Percentiles rank a stretch among this genome's conserved stretches.
These are phyloP conservation scores for Apiospora pterosperma DNA, from an alignment of 2,329 filamentous ascomycete species.

Conservation along the genomic window DNA sequence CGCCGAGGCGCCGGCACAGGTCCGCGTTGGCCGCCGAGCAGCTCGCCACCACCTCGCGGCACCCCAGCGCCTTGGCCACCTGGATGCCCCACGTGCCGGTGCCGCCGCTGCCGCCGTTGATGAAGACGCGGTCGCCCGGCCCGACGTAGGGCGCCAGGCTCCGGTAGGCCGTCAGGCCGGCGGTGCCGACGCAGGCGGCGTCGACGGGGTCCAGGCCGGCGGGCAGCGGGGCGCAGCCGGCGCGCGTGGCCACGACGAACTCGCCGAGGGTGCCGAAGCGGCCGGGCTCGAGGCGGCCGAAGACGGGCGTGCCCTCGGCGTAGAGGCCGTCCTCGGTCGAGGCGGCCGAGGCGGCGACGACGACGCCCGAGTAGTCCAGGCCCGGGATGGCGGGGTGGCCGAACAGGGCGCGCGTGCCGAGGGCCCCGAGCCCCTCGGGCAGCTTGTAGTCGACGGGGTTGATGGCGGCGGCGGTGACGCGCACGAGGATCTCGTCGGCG, in stretches of 20 bases:
- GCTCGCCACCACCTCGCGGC: constrained; percentile 50
- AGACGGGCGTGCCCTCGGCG: constrained; percentile 40
- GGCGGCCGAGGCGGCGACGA: constrained; percentile 18
- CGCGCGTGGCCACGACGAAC: constrained; percentile 30
- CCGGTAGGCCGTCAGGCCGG: constrained; percentile 46
- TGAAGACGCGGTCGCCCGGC: constrained; percentile 48
- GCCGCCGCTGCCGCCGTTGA: constrained; percentile 64
- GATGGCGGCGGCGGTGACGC: constrained; percentile 49
- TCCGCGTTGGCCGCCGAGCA: constrained; percentile 57
- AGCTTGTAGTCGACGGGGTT: constrained; percentile 66
- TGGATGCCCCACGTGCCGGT: constrained; percentile 59
- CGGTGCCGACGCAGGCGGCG: constrained; percentile 40
- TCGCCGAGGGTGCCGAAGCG: constrained; percentile 40
- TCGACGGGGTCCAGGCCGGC: constrained; percentile 37
- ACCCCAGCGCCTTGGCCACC: constrained; percentile 58
- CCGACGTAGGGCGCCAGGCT: constrained; percentile 42
- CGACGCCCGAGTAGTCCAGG: constrained; percentile 46
- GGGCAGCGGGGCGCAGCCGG: constrained; percentile 36
- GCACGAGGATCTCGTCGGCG: constrained; percentile 51
- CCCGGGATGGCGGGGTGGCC: constrained; percentile 43
- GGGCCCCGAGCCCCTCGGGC: constrained; percentile 39
- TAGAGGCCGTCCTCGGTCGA: constrained; percentile 23
- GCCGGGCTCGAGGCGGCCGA: constrained; percentile 31
- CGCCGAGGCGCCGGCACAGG: constrained; percentile 52
- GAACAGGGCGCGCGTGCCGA: constrained; percentile 35